phyloP scores from a whole-genome alignment of 345 rosid species.

The Eucalyptus urophylla region DNA sequence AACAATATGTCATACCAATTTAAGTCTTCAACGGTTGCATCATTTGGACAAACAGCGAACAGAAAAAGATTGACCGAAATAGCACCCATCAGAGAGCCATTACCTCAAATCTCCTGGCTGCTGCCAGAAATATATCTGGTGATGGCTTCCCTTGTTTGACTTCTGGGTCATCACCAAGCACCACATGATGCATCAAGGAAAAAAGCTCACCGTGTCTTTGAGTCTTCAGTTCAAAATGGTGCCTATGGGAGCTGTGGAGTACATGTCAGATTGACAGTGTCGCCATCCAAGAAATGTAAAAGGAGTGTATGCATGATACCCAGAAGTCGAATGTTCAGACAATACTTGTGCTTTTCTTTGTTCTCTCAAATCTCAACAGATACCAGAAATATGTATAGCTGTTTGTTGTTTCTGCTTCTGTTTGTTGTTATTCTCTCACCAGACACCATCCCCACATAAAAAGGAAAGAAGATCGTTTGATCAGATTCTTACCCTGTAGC shows the following conservation, averaged over 20 bases:
- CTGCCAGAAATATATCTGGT: constrained; percentile 81
- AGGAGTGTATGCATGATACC: neutral
- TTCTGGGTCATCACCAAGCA: constrained; percentile 91
- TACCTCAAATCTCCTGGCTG: constrained; percentile 93
- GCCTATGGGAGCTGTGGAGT: constrained; percentile 46
- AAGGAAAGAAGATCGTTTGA: neutral
- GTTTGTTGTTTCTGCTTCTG: neutral
- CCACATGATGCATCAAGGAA: constrained; percentile 88
- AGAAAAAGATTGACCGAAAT: neutral
- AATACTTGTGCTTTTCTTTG: neutral
- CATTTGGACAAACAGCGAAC: neutral
- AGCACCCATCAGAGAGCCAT: neutral
- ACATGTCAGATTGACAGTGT: neutral
- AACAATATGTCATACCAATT: neutral
- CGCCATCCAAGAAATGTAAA: neutral
- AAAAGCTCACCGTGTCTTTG: constrained; percentile 69
- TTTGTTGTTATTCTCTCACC: neutral
- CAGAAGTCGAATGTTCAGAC: neutral
- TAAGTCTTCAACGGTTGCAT: neutral
- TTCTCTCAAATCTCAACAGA: neutral
- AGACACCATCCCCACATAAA: neutral
- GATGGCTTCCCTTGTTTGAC: constrained; percentile 92
- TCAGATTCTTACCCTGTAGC: constrained; percentile 62
- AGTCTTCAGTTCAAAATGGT: constrained; percentile 79
- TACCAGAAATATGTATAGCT: neutral